phyloP scores from a whole-genome alignment of 2,329 filamentous ascomycete genomes.

The Neonectria magnoliae region DNA sequence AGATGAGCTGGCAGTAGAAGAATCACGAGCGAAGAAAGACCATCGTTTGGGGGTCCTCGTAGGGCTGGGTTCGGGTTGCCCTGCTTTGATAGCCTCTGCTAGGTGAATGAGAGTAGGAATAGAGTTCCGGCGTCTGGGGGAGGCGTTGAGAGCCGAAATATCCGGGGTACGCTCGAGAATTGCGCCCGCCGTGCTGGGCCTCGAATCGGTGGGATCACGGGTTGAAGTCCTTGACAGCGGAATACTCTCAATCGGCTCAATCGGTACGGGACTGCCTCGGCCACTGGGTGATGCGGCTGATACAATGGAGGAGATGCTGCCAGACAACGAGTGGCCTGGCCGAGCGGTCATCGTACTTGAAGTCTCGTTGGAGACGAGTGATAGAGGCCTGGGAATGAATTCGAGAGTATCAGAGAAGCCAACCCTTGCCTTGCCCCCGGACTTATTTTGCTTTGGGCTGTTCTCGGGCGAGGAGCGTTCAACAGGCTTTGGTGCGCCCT shows the following conservation, averaged over 20 bases:
- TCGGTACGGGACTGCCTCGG: constrained; percentile 50
- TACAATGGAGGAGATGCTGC: constrained; percentile 82
- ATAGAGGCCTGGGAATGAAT: constrained; percentile 84
- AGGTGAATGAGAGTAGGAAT: constrained; percentile 63
- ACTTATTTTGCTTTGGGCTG: constrained; percentile 43
- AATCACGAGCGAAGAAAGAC: constrained; percentile 71
- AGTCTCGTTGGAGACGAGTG: constrained; percentile 84
- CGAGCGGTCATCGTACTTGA: constrained; percentile 79
- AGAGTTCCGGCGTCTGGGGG: constrained; percentile 66
- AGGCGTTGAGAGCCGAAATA: constrained; percentile 39
- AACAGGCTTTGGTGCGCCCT: constrained; percentile 5
- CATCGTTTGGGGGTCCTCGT: constrained; percentile 66
- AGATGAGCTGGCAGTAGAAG: constrained; percentile 56
- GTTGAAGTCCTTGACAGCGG: constrained; percentile 52
- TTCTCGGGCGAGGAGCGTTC: constrained; percentile 14
- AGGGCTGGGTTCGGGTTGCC: constrained; percentile 56
- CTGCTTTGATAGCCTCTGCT: constrained; percentile 48
- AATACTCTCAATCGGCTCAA: constrained; percentile 17
- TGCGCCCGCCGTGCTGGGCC: constrained; percentile 78
- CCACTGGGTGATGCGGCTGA: constrained; percentile 63
- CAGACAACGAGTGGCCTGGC: constrained; percentile 77
- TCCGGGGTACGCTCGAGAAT: constrained; percentile 63
- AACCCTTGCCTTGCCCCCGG: constrained; percentile 69
- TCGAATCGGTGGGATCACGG: constrained; percentile 57
- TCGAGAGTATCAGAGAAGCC: constrained; percentile 87